phyloP scores from a whole-genome alignment of 768 basidiomycete species.

The Gymnopilus junonius region DNA sequence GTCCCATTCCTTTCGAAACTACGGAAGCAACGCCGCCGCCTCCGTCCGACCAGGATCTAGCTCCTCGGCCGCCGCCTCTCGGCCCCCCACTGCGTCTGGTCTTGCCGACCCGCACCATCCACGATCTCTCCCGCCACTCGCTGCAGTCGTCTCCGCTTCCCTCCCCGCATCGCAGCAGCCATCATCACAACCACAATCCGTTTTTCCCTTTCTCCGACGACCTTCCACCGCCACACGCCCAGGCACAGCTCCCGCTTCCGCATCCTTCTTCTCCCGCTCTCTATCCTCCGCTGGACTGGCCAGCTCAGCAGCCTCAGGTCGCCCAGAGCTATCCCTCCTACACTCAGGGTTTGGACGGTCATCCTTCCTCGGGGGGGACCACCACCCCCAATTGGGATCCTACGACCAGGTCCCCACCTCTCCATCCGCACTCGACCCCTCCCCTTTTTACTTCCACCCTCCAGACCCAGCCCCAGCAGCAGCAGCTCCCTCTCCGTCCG shows the following conservation, averaged over 20 bases:
- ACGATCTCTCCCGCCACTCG: constrained; percentile 70
- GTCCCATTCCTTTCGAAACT: constrained; percentile 67
- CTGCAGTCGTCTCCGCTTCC: constrained; percentile 77
- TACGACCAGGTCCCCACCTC: constrained; percentile 20
- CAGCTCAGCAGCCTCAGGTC: constrained; percentile 33
- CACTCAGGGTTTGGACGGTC: constrained; percentile 40
- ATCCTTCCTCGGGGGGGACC: constrained; percentile 24
- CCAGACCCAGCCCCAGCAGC: constrained; percentile 40
- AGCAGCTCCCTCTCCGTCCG: constrained; percentile 21
- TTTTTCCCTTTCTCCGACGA: constrained; percentile 61
- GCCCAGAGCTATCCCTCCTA: constrained; percentile 34
- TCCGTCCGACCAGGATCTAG: constrained; percentile 42
- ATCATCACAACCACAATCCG: constrained; percentile 47
- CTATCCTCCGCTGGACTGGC: constrained; percentile 57
- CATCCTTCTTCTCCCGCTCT: constrained; percentile 57
- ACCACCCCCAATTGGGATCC: too few species aligned
- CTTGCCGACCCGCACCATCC: constrained; percentile 31
- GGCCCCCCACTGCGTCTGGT: constrained; percentile 57
- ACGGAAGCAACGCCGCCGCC: constrained; percentile 35
- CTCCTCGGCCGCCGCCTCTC: constrained; percentile 32
- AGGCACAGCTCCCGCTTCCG: constrained; percentile 73
- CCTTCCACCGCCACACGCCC: constrained; percentile 67
- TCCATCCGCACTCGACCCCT: constrained; percentile 48
- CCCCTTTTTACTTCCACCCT: constrained; percentile 82
- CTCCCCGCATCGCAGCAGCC: constrained; percentile 41